Evolutionary conservation across 257 asterid genomes (phyloP), one percentile per base, ranked within the genome.

Genomic region (Penstemon davidsonii): DNA sequence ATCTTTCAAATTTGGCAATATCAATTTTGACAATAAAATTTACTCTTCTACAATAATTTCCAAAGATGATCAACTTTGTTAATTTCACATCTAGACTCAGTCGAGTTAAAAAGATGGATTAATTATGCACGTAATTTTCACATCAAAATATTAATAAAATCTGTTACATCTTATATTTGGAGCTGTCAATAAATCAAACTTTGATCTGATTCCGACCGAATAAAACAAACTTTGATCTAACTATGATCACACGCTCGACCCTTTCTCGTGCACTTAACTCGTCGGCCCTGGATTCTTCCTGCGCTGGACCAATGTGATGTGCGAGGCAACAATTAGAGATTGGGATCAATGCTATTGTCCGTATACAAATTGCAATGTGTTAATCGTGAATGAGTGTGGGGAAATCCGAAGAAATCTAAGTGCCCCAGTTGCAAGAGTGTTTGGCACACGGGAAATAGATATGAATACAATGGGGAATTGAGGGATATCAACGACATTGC

Each of bases 351-450:
- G 88, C 62, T 85, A 87, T 60, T 89, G 95, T 40, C 96, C 92
- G 39, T 63, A 84, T 52, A 18, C 70, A 40, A 62, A 70, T 36
- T 91, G 97, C 62, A 88, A 79, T 64, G 84, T 59, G 37, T 60
- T 84, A 78, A 74, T 86, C 41, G 69, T 90, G 60, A 81, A 84
- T 13, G 95, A 89, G 85, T 89, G 96, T 62, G 91, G 92, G 5
- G 81, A 42, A 67, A 3, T 5, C 79, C 65, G 81, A 76, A 43
- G 78, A 82, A 73, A 60, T 79, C 85, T 4, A 64, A 43, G 45
- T 89, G 96, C 44, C 89, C 96, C n/a, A 63, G 40, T 15, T 89
- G 96, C n/a, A n/a, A n/a, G n/a, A 67, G 69, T 65, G 70, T 61
- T 37, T 83, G 91, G 88, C 91, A 85, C 37, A 79, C 86, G 4